phyloP scores from a whole-genome alignment of 2,329 filamentous ascomycete genomes.

The Paracorniculantispora psalliotae region DNA sequence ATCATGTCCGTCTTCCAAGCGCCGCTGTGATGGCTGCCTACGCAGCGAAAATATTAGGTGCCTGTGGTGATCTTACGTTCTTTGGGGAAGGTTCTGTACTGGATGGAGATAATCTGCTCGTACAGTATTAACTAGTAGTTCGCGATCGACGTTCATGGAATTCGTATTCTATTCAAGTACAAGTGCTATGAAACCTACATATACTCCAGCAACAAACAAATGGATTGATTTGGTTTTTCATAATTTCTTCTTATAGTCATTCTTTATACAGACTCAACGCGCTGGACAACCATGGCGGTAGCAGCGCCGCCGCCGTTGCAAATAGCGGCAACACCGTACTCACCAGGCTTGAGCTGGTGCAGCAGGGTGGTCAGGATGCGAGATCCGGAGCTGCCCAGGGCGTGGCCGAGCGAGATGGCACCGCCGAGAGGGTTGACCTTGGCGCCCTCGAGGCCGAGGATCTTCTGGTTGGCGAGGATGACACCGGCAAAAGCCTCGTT shows the following conservation, averaged over 20 bases:
- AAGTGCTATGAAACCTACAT: slow-evolving; percentile 1
- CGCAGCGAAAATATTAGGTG: no score
- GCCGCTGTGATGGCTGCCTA: not conserved
- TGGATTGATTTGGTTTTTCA: not conserved
- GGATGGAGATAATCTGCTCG: no score
- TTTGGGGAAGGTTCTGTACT: no score
- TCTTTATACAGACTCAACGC: slow-evolving; percentile 57
- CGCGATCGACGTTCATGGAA: no score
- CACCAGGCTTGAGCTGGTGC: slow-evolving; percentile 84
- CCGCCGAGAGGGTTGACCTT: slow-evolving; percentile 85
- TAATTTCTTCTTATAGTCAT: no score
- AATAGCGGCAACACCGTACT: slow-evolving; percentile 93
- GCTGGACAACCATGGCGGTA: slow-evolving; percentile 86
- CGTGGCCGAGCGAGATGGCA: slow-evolving; percentile 87
- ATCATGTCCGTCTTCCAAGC: not conserved
- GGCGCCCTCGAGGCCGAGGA: slow-evolving; percentile 72
- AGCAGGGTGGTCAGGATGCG: slow-evolving; percentile 85
- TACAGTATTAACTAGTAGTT: no score
- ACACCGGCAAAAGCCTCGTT: slow-evolving; percentile 97
- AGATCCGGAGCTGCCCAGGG: slow-evolving; percentile 87
- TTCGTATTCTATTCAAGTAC: not conserved
- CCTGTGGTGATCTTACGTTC: no score
- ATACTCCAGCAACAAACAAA: slow-evolving; percentile 4
- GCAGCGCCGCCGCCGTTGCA: slow-evolving; percentile 95
- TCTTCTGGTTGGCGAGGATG: slow-evolving; percentile 92